Base-by-base conservation (phyloP, 2,329 filamentous ascomycete genomes). In the Fusarium keratoplasticum region DNA sequence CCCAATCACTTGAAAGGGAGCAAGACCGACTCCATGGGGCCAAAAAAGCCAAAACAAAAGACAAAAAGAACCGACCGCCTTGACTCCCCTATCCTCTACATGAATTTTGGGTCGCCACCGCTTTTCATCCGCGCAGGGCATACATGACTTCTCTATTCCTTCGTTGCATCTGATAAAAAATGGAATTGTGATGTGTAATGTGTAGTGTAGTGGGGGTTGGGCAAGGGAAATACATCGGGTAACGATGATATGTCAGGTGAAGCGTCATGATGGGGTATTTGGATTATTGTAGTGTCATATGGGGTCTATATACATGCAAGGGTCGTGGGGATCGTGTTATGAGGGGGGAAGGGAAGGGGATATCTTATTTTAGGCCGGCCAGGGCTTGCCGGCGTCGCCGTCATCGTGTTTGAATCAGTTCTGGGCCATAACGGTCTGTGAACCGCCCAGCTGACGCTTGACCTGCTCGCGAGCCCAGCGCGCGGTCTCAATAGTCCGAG, bases 391-490 rank as follows among this genome's bases (percentile, higher is more conserved):
- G 33, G 29, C 22, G 38, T 44, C 29, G 38, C 31, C n/a, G 54
- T 42, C 33, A 64, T 55, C 61, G 22, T 29, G 29, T 47, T 42
- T 36, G 29, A 16, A 66, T 82, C 77, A 88, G 73, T 84, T 84
- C 77, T 88, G 85, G 64, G 85, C 82, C 87, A 90, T 90, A 77
- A 88, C 85, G 63, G 77, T 71, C 82, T 85, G 77, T 80, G 82
- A 59, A 74, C 89, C 89, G 67, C 89, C 88, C 61, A 92, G 85
- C 84, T 99, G 96, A 79, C 95, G 93, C 89, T 98, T 98, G 83
- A 98, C 95, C 83, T 98, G 95, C 85, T 98, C 96, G 70, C 96
- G 93, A 73, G 96, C 95, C 96, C 96, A 99, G 79, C 96, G 93
- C 81, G 96, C 96, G 55, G 96, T 98, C 76, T 98, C 95, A 75